These are phyloP conservation scores for Blepharisma japonicum DNA, from an alignment of 73 alveolate species.

Conservation along the genomic window DNA sequence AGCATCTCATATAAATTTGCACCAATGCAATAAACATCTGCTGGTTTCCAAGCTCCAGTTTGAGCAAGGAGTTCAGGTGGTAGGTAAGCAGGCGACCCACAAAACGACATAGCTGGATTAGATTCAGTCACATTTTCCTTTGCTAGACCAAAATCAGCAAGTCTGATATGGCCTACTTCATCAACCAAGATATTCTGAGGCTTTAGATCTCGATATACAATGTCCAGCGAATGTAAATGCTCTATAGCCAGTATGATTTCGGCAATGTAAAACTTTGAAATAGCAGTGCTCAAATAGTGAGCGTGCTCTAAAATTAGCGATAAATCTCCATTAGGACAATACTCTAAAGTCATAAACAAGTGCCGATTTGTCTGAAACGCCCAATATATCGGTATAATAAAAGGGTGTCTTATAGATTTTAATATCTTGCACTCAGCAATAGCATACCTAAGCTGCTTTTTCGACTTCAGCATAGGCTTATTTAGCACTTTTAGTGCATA, in stretches of 20 bases:
- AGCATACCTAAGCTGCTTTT: slow-evolving; percentile 53
- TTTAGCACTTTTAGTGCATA: slow-evolving; percentile 85
- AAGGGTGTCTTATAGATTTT: slow-evolving; percentile 51
- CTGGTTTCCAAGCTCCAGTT: slow-evolving; percentile 63
- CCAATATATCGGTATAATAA: slow-evolving; percentile 42
- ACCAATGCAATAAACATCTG: slow-evolving; percentile 71
- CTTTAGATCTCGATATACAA: slow-evolving; percentile 83
- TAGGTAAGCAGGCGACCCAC: slow-evolving; percentile 97
- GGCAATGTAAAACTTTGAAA: slow-evolving; percentile 55
- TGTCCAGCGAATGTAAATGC: slow-evolving; percentile 48
- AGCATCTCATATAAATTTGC: slow-evolving; percentile 68
- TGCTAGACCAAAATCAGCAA: slow-evolving; percentile 92
- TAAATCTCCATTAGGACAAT: slow-evolving; percentile 66
- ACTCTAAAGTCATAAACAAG: slow-evolving; percentile 55
- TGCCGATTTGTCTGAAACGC: slow-evolving; percentile 56
- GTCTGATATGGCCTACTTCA: slow-evolving; percentile 72
- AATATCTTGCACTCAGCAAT: slow-evolving; percentile 40
- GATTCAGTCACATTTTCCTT: slow-evolving; percentile 68
- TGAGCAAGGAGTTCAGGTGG: slow-evolving; percentile 84
- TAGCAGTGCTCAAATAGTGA: slow-evolving; percentile 40
- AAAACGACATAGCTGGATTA: slow-evolving; percentile 82
- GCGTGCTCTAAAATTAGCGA: slow-evolving; percentile 38
- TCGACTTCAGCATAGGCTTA: slow-evolving; percentile 76
- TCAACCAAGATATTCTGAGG: slow-evolving; percentile 92
- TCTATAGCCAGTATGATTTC: slow-evolving; percentile 62